A percentile compares a stretch with the other conserved stretches of the same genome.
These are phyloP conservation scores for Talinum fruticosum DNA, from an alignment of 148 eudicot species.

Conservation along the genomic window DNA sequence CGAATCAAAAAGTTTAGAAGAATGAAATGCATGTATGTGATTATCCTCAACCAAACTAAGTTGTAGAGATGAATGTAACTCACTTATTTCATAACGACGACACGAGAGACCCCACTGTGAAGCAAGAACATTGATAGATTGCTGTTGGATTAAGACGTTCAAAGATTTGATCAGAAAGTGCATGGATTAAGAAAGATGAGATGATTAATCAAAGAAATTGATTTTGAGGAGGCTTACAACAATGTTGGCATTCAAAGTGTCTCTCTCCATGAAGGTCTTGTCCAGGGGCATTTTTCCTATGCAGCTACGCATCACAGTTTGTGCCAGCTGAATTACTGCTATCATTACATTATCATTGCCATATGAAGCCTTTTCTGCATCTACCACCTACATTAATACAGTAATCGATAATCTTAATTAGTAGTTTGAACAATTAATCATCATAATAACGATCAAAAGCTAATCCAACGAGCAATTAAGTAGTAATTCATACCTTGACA, in stretches of 20 bases:
- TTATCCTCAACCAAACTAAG: not conserved
- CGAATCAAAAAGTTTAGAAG: not conserved
- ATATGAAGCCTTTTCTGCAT: constrained; percentile 76
- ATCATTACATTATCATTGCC: constrained; percentile 81
- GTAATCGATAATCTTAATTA: too few species aligned
- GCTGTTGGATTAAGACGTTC: constrained; percentile 31
- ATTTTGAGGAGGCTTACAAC: constrained; percentile 49
- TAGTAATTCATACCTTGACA: constrained; percentile 85
- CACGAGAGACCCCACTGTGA: constrained; percentile 82
- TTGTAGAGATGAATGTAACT: constrained; percentile 17
- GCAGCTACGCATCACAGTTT: constrained; percentile 94
- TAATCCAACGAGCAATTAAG: too few species aligned
- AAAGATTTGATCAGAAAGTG: not conserved
- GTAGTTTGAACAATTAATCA: too few species aligned
- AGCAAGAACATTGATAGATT: constrained; percentile 81
- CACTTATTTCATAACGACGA: constrained; percentile 91
- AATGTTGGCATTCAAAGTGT: constrained; percentile 73
- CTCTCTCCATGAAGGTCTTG: constrained; percentile 94
- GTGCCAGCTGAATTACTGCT: constrained; percentile 88
- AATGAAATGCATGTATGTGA: not conserved
- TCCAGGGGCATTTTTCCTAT: constrained; percentile 87
- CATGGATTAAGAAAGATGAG: not conserved
- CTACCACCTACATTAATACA: constrained; percentile 65
- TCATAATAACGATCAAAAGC: too few species aligned
- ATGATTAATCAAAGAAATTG: not conserved